Percentiles rank a stretch among this genome's conserved stretches.
These are phyloP conservation scores for Podospora anserina DNA, from an alignment of 495 filamentous ascomycete species.

Conservation along the genomic window DNA sequence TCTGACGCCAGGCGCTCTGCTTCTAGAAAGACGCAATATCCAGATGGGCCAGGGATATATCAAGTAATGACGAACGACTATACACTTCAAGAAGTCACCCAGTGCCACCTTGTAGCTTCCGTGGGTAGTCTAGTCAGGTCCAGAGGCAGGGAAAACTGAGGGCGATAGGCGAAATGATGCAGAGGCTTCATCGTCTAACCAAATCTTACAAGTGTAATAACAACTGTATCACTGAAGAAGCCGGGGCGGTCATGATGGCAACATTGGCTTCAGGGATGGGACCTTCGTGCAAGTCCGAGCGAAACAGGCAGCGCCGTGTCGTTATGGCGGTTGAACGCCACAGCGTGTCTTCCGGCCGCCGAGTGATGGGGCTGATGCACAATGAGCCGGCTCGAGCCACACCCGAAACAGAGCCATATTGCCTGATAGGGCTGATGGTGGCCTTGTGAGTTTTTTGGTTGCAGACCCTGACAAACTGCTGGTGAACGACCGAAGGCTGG, in stretches of 20 bases:
- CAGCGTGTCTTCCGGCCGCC: background rate
- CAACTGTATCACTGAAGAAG: background rate
- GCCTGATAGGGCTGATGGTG: background rate
- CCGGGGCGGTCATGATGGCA: background rate
- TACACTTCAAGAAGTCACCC: too few species aligned
- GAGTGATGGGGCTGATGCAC: background rate
- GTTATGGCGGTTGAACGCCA: background rate
- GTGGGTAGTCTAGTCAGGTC: too few species aligned
- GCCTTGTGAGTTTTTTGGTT: background rate
- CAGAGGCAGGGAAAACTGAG: too few species aligned
- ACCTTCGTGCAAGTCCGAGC: background rate
- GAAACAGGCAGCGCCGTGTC: background rate
- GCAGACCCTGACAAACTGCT: background rate
- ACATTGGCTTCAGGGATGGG: background rate
- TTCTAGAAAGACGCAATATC: background rate
- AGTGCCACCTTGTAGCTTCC: too few species aligned
- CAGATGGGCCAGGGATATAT: background rate
- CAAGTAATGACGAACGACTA: background rate
- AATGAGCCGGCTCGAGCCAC: background rate
- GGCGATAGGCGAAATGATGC: background rate
- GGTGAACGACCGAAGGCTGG: background rate
- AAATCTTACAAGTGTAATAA: background rate
- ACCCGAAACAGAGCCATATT: background rate
- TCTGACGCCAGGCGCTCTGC: background rate
- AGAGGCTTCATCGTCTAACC: background rate